Conservation (phyloP, 2,329 filamentous ascomycete genomes). For the Chrysoporthe deuterocubensis region DNA sequence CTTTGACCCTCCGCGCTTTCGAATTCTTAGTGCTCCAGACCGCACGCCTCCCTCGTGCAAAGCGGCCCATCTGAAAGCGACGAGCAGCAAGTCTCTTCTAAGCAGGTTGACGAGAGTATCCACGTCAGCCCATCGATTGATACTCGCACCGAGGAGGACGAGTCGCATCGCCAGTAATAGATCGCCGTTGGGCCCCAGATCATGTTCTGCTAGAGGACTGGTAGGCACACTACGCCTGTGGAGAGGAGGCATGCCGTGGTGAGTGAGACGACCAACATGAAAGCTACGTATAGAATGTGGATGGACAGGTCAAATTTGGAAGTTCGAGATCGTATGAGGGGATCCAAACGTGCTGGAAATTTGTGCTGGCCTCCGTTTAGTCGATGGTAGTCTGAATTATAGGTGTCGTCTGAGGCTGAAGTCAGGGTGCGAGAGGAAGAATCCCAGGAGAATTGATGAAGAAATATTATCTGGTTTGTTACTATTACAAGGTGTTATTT, state of each 20-base stretch:
- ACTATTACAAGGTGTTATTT: no score
- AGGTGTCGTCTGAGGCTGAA: not conserved
- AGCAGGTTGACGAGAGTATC: constrained; percentile 12
- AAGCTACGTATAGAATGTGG: not conserved
- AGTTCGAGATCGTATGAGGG: not conserved
- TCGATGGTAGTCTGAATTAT: not conserved
- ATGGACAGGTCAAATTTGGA: no score
- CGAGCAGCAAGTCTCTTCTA: constrained; percentile 14
- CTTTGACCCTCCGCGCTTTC: not conserved
- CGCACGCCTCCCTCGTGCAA: constrained; percentile 12
- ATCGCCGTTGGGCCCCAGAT: constrained; percentile 13
- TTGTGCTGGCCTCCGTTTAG: not conserved
- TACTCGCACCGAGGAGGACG: constrained; percentile 3
- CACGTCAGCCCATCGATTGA: constrained; percentile 1
- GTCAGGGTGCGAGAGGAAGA: not conserved
- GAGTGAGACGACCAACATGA: not conserved
- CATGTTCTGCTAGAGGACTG: constrained; percentile 4
- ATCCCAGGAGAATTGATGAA: no score
- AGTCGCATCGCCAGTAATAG: constrained; percentile 13
- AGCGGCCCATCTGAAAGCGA: constrained; percentile 8
- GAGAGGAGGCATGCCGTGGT: not conserved
- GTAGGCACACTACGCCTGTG: not conserved
- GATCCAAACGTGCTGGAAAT: not conserved
- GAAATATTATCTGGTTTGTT: no score
- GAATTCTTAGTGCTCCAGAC: not conserved